These are phyloP conservation scores for Globisporangium apiculatum DNA, from an alignment of 352 stramenopile genomes.

Conservation along the genomic window DNA sequence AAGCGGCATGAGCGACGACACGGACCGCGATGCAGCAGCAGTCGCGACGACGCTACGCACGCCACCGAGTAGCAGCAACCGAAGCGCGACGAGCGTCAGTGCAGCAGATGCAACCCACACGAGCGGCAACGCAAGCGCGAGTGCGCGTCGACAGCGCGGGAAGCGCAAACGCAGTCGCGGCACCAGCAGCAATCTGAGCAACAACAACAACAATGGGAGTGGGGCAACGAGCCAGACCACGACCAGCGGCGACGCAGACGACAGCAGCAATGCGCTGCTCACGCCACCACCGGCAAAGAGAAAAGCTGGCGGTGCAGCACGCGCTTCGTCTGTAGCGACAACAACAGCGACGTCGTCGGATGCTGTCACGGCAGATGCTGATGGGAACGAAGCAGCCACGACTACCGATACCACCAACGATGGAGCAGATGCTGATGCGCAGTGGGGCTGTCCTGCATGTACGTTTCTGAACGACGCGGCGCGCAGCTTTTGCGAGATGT, in stretches of 20 bases:
- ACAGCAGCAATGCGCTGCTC: background rate
- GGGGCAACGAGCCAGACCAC: background rate
- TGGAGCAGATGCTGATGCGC: constrained; percentile 4
- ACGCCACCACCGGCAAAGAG: constrained; percentile 2
- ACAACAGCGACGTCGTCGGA: background rate
- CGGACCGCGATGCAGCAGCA: background rate
- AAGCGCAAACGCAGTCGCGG: constrained; percentile 30
- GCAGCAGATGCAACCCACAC: background rate
- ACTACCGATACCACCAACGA: constrained; percentile 4
- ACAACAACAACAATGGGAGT: constrained; percentile 2
- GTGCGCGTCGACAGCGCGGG: constrained; percentile 12
- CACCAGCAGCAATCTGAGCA: constrained; percentile 4
- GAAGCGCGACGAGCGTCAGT: background rate
- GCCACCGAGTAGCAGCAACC: background rate
- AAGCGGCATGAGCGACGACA: constrained; percentile 6
- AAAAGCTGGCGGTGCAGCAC: constrained; percentile 1
- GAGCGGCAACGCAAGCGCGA: constrained; percentile 6
- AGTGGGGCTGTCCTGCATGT: constrained; percentile 63
- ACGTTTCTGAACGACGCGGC: constrained; percentile 63
- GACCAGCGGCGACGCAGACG: constrained; percentile 2
- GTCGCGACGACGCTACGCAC: background rate
- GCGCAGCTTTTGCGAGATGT: constrained; percentile 73
- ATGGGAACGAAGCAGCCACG: constrained; percentile 3
- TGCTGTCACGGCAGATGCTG: too few species aligned
- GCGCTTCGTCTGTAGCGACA: constrained; percentile 6